These are phyloP conservation scores for Didymella glomerata DNA, from an alignment of 2,329 filamentous ascomycete genomes.

Conservation along the genomic window DNA sequence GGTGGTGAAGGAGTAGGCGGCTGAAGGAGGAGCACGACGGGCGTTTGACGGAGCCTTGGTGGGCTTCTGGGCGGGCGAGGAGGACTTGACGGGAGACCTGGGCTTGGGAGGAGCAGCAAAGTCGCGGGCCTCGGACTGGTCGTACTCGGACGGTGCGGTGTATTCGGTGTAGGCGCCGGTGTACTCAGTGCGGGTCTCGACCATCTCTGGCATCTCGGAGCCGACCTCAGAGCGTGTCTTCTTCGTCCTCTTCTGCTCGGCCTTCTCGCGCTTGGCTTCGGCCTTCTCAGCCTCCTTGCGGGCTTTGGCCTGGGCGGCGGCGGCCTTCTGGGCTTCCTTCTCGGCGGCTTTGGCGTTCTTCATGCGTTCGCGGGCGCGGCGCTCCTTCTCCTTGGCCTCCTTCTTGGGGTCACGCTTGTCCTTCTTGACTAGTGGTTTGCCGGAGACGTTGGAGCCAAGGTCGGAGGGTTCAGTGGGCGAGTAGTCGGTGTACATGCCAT, in stretches of 20 bases:
- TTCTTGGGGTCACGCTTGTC: conserved; percentile 53
- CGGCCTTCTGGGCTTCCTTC: conserved; percentile 47
- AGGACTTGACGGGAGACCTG: conserved; percentile 26
- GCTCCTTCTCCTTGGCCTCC: conserved; percentile 50
- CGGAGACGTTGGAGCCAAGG: conserved; percentile 58
- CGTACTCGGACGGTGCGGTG: conserved; percentile 39
- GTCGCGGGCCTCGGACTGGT: conserved; percentile 18
- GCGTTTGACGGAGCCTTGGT: conserved; percentile 29
- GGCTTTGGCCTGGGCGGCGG: conserved; percentile 53
- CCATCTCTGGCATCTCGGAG: conserved; percentile 43
- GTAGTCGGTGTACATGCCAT: conserved; percentile 82
- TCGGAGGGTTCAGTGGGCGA: conserved; percentile 71
- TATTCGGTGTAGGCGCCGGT: conserved; percentile 39
- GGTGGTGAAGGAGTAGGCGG: conserved; percentile 59
- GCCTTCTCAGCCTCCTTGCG: conserved; percentile 54
- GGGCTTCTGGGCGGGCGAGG: conserved; percentile 23
- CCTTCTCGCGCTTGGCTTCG: conserved; percentile 49
- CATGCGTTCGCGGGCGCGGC: conserved; percentile 60
- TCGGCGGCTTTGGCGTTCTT: conserved; percentile 55
- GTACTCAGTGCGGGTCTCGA: conserved; percentile 41
- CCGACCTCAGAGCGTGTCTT: conserved; percentile 44
- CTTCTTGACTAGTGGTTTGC: conserved; percentile 56
- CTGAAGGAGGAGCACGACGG: conserved; percentile 48
- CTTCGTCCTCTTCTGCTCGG: conserved; percentile 56
- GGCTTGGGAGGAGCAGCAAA: conserved; percentile 18